These are phyloP conservation scores for Elsinoe arachidis DNA, from an alignment of 2,329 filamentous ascomycete species.

Conservation along the genomic window DNA sequence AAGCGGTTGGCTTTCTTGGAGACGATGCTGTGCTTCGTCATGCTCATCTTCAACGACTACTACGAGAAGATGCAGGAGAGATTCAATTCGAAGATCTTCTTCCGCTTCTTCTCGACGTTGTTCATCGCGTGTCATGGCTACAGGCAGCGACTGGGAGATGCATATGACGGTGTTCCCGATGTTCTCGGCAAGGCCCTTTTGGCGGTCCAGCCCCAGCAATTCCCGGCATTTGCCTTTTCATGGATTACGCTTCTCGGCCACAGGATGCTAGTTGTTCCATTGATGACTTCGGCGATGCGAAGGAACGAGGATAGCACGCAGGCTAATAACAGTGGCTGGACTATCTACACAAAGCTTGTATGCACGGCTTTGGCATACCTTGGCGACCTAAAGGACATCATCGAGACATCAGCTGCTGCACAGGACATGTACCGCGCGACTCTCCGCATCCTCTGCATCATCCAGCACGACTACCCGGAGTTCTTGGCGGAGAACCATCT, in stretches of 20 bases:
- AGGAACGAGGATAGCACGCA: not conserved
- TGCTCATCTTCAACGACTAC: conserved; percentile 77
- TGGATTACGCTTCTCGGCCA: conserved; percentile 82
- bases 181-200: conserved; percentile 60
- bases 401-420: conserved; percentile 58
- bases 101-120: conserved; percentile 76
- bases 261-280: conserved; percentile 60
- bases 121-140: conserved; percentile 57
- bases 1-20: conserved; percentile 63
- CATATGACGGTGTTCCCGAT: conserved; percentile 28
- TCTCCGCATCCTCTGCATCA: conserved; percentile 69
- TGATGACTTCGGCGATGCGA: conserved; percentile 1
- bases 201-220: conserved; percentile 64
- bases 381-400: conserved; percentile 68
- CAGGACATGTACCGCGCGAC: conserved; percentile 80
- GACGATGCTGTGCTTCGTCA: conserved; percentile 65
- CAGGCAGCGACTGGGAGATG: conserved; percentile 21
- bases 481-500: conserved; percentile 85
- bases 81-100: conserved; percentile 85
- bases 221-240: conserved; percentile 74
- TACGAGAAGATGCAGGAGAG: conserved; percentile 69
- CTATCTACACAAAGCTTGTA: conserved; percentile 58
- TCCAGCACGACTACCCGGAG: conserved; percentile 92
- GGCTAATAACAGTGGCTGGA: conserved; percentile 53
- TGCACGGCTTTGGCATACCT: conserved; percentile 48